Evolutionary conservation across 2,329 filamentous ascomycete species (phyloP).

Genomic region (Paecilomyces niveus): DNA sequence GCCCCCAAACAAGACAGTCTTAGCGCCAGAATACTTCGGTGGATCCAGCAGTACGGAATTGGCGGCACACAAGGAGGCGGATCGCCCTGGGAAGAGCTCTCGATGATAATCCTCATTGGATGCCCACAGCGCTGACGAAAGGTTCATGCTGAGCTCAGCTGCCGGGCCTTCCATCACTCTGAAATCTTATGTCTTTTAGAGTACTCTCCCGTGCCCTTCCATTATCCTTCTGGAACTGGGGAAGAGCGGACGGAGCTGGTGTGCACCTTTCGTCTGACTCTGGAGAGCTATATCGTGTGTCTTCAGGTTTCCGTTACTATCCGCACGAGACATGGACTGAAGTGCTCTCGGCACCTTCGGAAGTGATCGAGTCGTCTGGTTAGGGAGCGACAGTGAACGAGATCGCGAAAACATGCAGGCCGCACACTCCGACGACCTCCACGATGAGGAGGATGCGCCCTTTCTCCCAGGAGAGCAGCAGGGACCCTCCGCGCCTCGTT

Average conservation of each 20-base stretch:
- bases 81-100: not conserved
- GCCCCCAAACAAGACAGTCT: not conserved
- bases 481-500: conserved; percentile 5
- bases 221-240: not conserved
- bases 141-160: not conserved
- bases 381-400: not conserved
- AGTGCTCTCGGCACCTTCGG: not conserved
- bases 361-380: not conserved
- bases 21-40: not conserved
- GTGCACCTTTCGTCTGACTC: not conserved
- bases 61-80: not conserved
- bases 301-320: not conserved
- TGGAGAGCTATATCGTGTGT: not conserved
- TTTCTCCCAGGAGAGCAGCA: conserved; percentile 13
- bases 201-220: not conserved
- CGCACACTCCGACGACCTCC: conserved; percentile 14
- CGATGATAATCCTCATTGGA: not conserved
- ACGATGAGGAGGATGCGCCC: conserved; percentile 23
- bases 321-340: not conserved
- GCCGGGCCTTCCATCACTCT: not conserved
- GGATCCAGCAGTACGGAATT: not conserved
- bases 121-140: not conserved
- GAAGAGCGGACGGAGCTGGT: not conserved
- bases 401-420: conserved; percentile 5
- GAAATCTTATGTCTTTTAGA: not conserved